Evolutionary conservation across 805 yeast species (phyloP), one percentile per base, ranked within the genome.

Genomic region (Candida yuanshanica): DNA sequence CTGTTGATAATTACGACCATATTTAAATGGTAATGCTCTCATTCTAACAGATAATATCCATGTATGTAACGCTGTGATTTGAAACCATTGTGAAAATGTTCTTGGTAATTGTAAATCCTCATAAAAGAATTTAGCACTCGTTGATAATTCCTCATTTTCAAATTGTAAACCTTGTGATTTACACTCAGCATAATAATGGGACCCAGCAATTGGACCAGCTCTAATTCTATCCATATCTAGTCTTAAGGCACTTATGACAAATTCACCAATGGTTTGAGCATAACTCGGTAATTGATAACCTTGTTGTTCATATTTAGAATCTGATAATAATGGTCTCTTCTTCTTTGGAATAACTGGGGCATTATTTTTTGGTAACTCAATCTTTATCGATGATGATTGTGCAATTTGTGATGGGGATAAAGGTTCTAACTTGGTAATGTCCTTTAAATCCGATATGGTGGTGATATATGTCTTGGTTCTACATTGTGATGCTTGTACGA

Each of bases 51-150:
- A 83, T 35, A 93, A 70, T 56, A 93, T 81, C 99, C 99, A 93
- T 45, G 86, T 79, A 62, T 93, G 99, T 50, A 93, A 70, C 1
- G 83, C 70, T 7, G 96, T 85, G 47, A 93, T 83, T 64, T 91
- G 98, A 62, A 83, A 91, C 96, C 96, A 91, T 62, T 89, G 95
- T n/a, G 91, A 79, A 58, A 91, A 90, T 1, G 97, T 83, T 58
- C 75, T 72, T 26, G 96, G 96, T 55, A 93, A 68, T 20, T 77
- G 81, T 43, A 93, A 67, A 11, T 90, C 84, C 41, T 86, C 84
- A 59, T 88, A 93, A 71, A 88, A 93, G 59, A 87, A 93, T 41
- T 68, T 69, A 2, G 96, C 96, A 5, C 85, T 74, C 16, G 75
- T 79, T 4, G 85, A 74, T 32, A 85, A 66, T 29, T 77, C 81